Base-by-base conservation (phyloP, 2,329 filamentous ascomycete species). In the Dactylellina sp. region DNA sequence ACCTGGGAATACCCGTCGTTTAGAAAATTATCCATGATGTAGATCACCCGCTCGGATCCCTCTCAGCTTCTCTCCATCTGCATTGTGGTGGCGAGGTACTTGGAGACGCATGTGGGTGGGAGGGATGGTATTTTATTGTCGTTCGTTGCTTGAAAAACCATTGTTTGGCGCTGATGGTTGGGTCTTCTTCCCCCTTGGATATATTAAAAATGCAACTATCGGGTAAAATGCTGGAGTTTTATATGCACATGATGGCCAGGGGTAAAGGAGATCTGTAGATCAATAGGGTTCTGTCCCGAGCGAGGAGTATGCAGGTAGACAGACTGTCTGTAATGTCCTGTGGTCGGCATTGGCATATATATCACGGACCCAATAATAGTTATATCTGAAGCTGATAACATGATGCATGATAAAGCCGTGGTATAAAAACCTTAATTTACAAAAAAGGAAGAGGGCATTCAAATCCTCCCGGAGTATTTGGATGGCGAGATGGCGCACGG, bases 21-120 rank as follows among this genome's bases (percentile, higher is more conserved):
- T 14, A 49, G 49, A 61, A 56, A 61, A 63, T 35, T 20, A 71
- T 71, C 66, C 66, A 63, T 63, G 66, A 7, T 14, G 66, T 63
- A 50, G 52, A 63, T 63, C 66, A 71, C 24, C 44, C 66, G 66
- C 50, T 63, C 55, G 46, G 56, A 53, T 62, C 39, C 18, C 40
- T 37, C 25, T 53, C 49, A 18, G 7, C 28, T 32, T 9, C 5
- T 32, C 9, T 32, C 4, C 28, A 32, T 9, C 11, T 32, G 11
- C 12, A 14, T 14, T 28, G 47, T 16, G 24, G 47, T 32, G 47
- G n/a, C 28, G 49, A 18, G 25, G 49, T 32, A 32, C 9, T 32
- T 32, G 28, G 9, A 50, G 47, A 16, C 39, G 40, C 40, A 46
- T 57, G 53, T 20, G 39, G n/a, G 20, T 6, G 3, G 2, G 37